Evolutionary conservation across 805 yeast species (phyloP), one percentile per base, ranked within the genome.

Genomic region (Wickerhamomyces strasburgensis): DNA sequence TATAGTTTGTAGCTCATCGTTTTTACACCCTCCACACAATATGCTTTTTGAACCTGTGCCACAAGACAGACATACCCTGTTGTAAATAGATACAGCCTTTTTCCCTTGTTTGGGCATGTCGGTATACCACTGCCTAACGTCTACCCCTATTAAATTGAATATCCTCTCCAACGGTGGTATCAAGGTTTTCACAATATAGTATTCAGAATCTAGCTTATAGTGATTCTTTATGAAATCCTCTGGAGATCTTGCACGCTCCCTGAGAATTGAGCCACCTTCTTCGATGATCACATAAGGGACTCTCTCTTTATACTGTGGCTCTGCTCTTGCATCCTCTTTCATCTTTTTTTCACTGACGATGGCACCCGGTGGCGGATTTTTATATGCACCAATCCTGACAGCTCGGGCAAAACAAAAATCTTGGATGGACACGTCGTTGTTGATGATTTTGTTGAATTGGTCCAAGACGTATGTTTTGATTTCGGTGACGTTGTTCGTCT

Each of bases 351-450:
- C 70, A n/a, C 93, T 82, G 2, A 93, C 70, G 11, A 79, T 68
- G 0, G 98, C 98, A 0, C 98, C 98, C 0, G 98, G 93, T 1
- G 98, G 98, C 2, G 87, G 72, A 44, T 75, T 78, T 54, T 84
- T 84, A 56, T 93, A 93, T 0, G 81, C 69, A 0, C 98, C 98
- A 31, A 87, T 63, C 38, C 82, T 71, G 3, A 93, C 97, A 49
- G 84, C 96, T 52, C 84, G 85, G 2, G 95, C 89, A 64, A 93
- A 93, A 51, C 95, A 82, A 53, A 88, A 87, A 56, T 93, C 97
- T 43, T 80, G 81, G 11, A 87, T 63, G 1, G 82, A 70, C 1
- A 86, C 75, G 18, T 73, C 70, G 34, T 80, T 84, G n/a, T 56
- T 54, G 39, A 77, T 60, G 2, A 93, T 75, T 45, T 81, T 81